Evolutionary conservation across 768 basidiomycete genomes (phyloP).

Genomic region (Boletus sensibilis): DNA sequence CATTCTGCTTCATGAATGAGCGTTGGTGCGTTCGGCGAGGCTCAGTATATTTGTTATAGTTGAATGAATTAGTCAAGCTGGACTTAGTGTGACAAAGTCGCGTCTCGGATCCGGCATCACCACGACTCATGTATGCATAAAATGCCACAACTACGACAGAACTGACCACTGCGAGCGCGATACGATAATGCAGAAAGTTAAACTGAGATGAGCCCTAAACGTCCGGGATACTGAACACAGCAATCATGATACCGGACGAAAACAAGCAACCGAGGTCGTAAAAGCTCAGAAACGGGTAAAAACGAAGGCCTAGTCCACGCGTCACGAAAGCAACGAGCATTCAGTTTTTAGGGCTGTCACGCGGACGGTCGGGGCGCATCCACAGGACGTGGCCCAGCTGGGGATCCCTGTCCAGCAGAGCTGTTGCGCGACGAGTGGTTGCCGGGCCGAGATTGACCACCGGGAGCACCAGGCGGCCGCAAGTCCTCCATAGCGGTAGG

Average conservation of each 20-base stretch:
- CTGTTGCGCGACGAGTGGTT: slow-evolving; percentile 45
- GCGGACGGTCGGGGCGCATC: slow-evolving; percentile 27
- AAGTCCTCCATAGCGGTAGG: slow-evolving; percentile 34
- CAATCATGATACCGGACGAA: slow-evolving; percentile 17
- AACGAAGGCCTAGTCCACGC: slow-evolving; percentile 9
- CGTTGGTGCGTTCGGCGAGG: background rate
- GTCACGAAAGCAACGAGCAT: background rate
- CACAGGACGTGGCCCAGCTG: slow-evolving; percentile 37
- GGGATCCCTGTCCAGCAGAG: slow-evolving; percentile 57
- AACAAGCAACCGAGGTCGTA: slow-evolving; percentile 14
- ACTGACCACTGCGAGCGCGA: background rate
- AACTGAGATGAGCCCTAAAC: slow-evolving; percentile 16
- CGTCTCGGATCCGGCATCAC: background rate
- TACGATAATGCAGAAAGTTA: slow-evolving; percentile 21
- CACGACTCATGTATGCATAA: background rate
- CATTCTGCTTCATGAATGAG: slow-evolving; percentile 45
- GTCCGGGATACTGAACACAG: slow-evolving; percentile 14
- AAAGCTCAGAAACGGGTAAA: slow-evolving; percentile 8
- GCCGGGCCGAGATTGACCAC: slow-evolving; percentile 29
- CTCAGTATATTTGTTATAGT: background rate
- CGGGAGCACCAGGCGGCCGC: slow-evolving; percentile 28
- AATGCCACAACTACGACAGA: slow-evolving; percentile 12
- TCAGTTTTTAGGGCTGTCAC: slow-evolving; percentile 29
- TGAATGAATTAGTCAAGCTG: background rate
- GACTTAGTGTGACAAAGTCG: slow-evolving; percentile 3